These are phyloP conservation scores for Irpex sp. DNA, from an alignment of 1,284 basidiomycete genomes.

Conservation along the genomic window DNA sequence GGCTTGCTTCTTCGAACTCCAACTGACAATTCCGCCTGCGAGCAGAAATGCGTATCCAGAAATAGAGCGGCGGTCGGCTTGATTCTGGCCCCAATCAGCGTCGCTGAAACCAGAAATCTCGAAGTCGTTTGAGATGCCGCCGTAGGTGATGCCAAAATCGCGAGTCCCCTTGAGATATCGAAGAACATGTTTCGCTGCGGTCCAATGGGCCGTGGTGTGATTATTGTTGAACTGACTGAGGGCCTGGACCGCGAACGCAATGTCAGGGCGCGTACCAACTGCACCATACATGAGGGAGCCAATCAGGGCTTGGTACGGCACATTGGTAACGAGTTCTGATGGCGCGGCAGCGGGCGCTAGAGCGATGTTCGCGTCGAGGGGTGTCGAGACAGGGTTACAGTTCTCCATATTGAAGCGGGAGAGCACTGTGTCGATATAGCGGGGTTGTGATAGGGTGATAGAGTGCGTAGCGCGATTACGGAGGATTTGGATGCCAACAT, in stretches of 20 bases:
- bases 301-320: constrained; percentile 12
- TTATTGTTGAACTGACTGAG: constrained; percentile 31
- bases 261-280: constrained; percentile 36
- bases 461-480: constrained; percentile 16
- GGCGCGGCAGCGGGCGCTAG: constrained; percentile 7
- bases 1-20: constrained; percentile 35
- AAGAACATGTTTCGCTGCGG: constrained; percentile 34
- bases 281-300: constrained; percentile 17
- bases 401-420: constrained; percentile 16
- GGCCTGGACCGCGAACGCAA: constrained; percentile 33
- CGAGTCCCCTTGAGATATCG: constrained; percentile 39
- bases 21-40: constrained; percentile 29
- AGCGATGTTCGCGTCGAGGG: constrained; percentile 16
- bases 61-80: constrained; percentile 24
- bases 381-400: constrained; percentile 17
- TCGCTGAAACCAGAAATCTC: constrained; percentile 34
- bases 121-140: constrained; percentile 9
- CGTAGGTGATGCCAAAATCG: constrained; percentile 27
- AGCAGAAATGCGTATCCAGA: constrained; percentile 34
- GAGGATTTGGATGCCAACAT: constrained; percentile 25
- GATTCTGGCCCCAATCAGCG: constrained; percentile 22
- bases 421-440: constrained; percentile 22
- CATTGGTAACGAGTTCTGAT: constrained; percentile 6
- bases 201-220: constrained; percentile 32
- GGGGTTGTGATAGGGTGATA: constrained; percentile 21